Conservation (phyloP, 192 early-diverging fungal genomes). For the Coemansia sp. region DNA sequence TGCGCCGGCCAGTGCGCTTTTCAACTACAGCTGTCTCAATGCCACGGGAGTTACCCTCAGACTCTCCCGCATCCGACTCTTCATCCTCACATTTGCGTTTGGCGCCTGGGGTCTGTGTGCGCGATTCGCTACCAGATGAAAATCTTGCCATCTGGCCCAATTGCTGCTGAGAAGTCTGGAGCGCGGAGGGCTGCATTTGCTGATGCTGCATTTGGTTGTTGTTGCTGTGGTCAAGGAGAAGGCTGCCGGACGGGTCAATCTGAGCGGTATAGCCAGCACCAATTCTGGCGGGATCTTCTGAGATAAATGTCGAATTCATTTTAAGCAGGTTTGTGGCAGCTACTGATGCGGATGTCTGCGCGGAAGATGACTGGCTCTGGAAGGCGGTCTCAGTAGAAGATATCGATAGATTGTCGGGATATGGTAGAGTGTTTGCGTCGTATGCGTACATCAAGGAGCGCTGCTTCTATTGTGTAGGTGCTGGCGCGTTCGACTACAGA, state of each 20-base stretch:
- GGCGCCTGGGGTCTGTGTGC: slow-evolving; percentile 42
- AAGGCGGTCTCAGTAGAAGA: slow-evolving; percentile 49
- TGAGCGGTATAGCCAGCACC: slow-evolving; percentile 21
- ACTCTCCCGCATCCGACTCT: slow-evolving; percentile 66
- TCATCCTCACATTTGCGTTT: slow-evolving; percentile 58
- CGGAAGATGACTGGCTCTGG: slow-evolving; percentile 18
- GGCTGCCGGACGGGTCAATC: slow-evolving; percentile 28
- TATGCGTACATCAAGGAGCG: slow-evolving; percentile 44
- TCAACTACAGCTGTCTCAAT: slow-evolving; percentile 19
- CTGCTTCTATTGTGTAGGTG: too few species aligned
- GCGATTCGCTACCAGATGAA: slow-evolving; percentile 41
- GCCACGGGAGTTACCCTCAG: slow-evolving; percentile 56
- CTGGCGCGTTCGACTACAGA: too few species aligned
- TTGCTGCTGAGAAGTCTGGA: slow-evolving; percentile 27
- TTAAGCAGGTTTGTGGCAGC: slow-evolving; percentile 31
- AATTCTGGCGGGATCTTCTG: slow-evolving; percentile 39
- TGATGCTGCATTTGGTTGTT: slow-evolving; percentile 19
- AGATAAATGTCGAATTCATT: slow-evolving; percentile 51
- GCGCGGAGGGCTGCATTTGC: slow-evolving; percentile 1
- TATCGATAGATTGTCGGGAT: slow-evolving; percentile 45
- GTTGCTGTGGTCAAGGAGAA: slow-evolving; percentile 39
- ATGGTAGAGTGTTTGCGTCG: slow-evolving; percentile 33
- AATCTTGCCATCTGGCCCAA: slow-evolving; percentile 14
- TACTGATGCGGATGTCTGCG: slow-evolving; percentile 15
- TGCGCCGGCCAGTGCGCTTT: slow-evolving; percentile 80